A percentile compares a stretch with the other conserved stretches of the same genome.
Conservation (phyloP, 257 asterid species). For the Ajuga chamaepitys region DNA sequence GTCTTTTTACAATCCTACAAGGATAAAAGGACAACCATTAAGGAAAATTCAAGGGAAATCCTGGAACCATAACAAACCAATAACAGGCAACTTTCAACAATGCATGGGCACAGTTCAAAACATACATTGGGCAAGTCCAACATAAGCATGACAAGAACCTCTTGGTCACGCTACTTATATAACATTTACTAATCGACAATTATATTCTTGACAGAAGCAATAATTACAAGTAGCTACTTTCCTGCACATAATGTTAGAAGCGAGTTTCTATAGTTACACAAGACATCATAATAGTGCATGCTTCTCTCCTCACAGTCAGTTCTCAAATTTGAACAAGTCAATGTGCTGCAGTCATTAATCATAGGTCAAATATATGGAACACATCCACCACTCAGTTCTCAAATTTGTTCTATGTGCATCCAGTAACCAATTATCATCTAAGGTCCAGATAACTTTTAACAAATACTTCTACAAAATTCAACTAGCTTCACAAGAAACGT, state of each 20-base stretch:
- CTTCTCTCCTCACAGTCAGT: neutral
- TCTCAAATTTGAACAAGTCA: neutral
- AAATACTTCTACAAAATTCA: neutral
- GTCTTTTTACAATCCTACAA: conserved; percentile 84
- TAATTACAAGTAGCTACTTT: neutral
- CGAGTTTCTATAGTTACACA: neutral
- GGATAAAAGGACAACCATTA: neutral
- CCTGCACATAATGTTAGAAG: neutral
- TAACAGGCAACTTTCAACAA: neutral
- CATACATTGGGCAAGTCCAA: neutral
- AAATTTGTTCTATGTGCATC: neutral
- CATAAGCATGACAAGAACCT: neutral
- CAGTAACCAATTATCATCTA: neutral
- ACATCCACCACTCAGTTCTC: neutral
- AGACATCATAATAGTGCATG: neutral
- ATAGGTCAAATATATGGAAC: neutral
- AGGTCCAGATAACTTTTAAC: neutral
- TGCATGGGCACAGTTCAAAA: neutral
- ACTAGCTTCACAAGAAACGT: neutral
- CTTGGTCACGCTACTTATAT: neutral
- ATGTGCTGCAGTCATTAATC: neutral
- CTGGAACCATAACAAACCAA: neutral
- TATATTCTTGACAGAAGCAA: neutral
- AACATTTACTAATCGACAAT: neutral
- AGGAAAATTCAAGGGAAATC: conserved; percentile 1